phyloP scores from a whole-genome alignment of 1,284 basidiomycete genomes.

The Puccinia polysora region DNA sequence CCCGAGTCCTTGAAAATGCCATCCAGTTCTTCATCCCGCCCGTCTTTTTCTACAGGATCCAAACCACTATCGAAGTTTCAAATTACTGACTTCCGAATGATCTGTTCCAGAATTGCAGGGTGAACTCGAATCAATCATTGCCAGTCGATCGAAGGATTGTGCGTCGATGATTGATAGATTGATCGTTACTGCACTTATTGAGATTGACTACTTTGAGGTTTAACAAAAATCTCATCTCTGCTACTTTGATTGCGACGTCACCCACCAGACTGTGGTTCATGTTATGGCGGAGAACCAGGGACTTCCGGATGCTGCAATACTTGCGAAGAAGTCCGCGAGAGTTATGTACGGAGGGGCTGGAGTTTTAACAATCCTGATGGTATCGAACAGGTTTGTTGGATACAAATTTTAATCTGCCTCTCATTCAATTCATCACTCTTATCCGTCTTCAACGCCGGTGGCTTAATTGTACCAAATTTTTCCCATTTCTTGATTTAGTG shows the following conservation, averaged over 20 bases:
- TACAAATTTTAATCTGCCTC: neutral
- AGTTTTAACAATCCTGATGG: slow-evolving; percentile 83
- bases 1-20: neutral
- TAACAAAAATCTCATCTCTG: slow-evolving; percentile 64
- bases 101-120: slow-evolving; percentile 29
- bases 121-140: slow-evolving; percentile 26
- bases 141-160: slow-evolving; percentile 27
- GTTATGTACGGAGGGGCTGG: slow-evolving; percentile 90
- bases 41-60: too few species aligned
- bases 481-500: slow-evolving; percentile 60
- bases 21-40: neutral
- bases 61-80: too few species aligned
- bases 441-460: neutral
- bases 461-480: neutral
- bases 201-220: slow-evolving; percentile 69
- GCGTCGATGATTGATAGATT: neutral
- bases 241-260: slow-evolving; percentile 57
- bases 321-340: slow-evolving; percentile 87
- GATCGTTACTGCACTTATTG: too few species aligned
- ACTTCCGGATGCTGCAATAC: slow-evolving; percentile 80
- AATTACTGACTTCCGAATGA: too few species aligned
- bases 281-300: slow-evolving; percentile 83
- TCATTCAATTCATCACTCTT: neutral
- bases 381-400: slow-evolving; percentile 77
- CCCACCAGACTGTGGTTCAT: slow-evolving; percentile 72